Evolutionary conservation across 2,329 filamentous ascomycete genomes (phyloP).

Genomic region (Neoscytalidium dimidiatum): DNA sequence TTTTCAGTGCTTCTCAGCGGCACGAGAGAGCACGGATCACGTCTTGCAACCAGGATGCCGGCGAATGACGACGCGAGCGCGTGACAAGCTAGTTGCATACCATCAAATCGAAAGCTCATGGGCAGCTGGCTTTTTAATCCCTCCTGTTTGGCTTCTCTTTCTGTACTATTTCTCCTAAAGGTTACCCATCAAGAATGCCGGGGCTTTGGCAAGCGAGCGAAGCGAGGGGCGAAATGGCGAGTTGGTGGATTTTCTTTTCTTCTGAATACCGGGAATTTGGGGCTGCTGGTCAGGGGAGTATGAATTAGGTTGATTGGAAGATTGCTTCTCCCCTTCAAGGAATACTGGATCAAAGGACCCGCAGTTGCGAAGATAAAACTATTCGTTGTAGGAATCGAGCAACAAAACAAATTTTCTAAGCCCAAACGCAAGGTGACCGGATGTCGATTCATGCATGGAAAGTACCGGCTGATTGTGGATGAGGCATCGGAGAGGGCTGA

Average conservation of each 20-base stretch:
- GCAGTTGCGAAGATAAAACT: neutral
- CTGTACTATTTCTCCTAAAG: conserved; percentile 16
- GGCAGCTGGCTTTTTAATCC: conserved; percentile 4
- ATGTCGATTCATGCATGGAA: neutral
- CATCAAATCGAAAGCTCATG: neutral
- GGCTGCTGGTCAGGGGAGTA: conserved; percentile 14
- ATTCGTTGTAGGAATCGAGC: conserved; percentile 6
- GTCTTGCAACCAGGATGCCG: neutral
- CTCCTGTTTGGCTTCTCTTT: conserved; percentile 14
- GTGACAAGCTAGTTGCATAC: neutral
- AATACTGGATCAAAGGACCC: neutral
- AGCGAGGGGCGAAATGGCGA: conserved; percentile 2
- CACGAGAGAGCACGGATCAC: neutral
- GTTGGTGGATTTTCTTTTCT: conserved; percentile 8
- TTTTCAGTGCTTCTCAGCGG: neutral
- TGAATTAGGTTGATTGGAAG: conserved; percentile 9
- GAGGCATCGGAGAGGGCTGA: neutral
- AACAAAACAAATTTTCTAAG: neutral
- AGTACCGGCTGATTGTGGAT: neutral
- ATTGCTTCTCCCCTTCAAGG: conserved; percentile 1
- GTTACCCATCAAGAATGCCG: conserved; percentile 11
- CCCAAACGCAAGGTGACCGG: neutral
- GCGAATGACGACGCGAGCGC: neutral
- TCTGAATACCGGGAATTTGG: conserved; percentile 1
- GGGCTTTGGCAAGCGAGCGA: conserved; percentile 9